These are phyloP conservation scores for Zelopaecilomyces penicillatus DNA, from an alignment of 2,329 filamentous ascomycete genomes.

Conservation along the genomic window DNA sequence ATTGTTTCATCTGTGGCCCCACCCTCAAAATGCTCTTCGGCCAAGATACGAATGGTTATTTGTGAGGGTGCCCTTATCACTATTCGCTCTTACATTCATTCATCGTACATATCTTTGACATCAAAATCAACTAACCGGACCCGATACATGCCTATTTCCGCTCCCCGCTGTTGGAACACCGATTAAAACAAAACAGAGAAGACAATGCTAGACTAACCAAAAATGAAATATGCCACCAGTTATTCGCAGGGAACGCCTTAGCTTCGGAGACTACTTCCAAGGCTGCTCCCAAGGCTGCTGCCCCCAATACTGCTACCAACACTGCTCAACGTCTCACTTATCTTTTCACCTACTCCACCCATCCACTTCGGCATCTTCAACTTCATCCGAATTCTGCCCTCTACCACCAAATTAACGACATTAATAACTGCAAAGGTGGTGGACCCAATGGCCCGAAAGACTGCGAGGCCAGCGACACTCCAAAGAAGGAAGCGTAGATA, in stretches of 20 bases:
- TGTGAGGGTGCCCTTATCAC: no score
- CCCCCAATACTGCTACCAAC: slow-evolving; percentile 39
- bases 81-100: slow-evolving; percentile 6
- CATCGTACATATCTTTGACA: slow-evolving; percentile 12
- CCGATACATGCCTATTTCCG: neutral
- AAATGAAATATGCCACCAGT: no score
- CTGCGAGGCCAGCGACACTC: slow-evolving; percentile 75
- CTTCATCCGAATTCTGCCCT: slow-evolving; percentile 63
- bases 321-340: slow-evolving; percentile 42
- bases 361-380: slow-evolving; percentile 41
- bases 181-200: neutral
- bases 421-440: slow-evolving; percentile 79
- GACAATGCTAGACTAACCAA: neutral
- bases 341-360: slow-evolving; percentile 33
- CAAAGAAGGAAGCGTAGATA: slow-evolving; percentile 93
- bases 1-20: no score
- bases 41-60: no score
- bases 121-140: slow-evolving; percentile 1
- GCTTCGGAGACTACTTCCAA: slow-evolving; percentile 34
- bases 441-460: slow-evolving; percentile 79
- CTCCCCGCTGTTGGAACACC: no score
- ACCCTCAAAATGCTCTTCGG: no score
- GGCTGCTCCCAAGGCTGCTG: slow-evolving; percentile 14
- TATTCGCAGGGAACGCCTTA: slow-evolving; percentile 12
- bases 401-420: slow-evolving; percentile 72